Evolutionary conservation across 306 rosid genomes (phyloP), one percentile per base, ranked within the genome.

Genomic region (Pyrus bretschneideri): DNA sequence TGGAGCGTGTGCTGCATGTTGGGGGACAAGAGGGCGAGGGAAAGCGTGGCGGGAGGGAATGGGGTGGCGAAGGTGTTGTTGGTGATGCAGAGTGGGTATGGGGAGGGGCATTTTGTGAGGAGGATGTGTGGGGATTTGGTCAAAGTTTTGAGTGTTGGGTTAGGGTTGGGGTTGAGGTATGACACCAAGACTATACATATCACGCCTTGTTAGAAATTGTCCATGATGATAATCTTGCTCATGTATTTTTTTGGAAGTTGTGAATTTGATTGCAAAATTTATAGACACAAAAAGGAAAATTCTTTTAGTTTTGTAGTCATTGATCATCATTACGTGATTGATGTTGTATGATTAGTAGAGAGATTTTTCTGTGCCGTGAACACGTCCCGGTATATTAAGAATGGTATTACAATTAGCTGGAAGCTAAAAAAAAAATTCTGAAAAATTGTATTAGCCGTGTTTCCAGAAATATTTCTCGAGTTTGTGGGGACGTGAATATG

Each of bases 11-110:
- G 88, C 70, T 86, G 90, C 69, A 31, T 84, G 73, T 29, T 74
- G 73, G 81, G 81, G 15, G 85, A 86, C 30, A 82, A 55, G 69
- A 88, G 70, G 31, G 87, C 79, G 57, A 77, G 70, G 72, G 92
- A 84, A 40, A 67, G 71, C 71, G 87, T 86, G 75, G 78, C 72
- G 81, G 78, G 74, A 79, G 73, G 77, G 42, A 80, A 88, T 71
- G 92, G 88, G 22, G 79, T 84, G 65, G 82, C 81, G 0, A 85
- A 78, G 84, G 73, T 86, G 18, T 63, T 88, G 72, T 29, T 88
- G 70, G 88, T 84, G 61, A 80, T 88, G 88, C 90, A 88, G 57
- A 88, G 89, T 11, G 88, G 84, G 31, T 81, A 83, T 11, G 71
- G 81, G 25, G 85, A 78, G 49, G 89, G 76, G 65, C 85, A 84